Evolutionary conservation across 2,329 filamentous ascomycete genomes (phyloP).

Genomic region (Bipolaris zeicola): DNA sequence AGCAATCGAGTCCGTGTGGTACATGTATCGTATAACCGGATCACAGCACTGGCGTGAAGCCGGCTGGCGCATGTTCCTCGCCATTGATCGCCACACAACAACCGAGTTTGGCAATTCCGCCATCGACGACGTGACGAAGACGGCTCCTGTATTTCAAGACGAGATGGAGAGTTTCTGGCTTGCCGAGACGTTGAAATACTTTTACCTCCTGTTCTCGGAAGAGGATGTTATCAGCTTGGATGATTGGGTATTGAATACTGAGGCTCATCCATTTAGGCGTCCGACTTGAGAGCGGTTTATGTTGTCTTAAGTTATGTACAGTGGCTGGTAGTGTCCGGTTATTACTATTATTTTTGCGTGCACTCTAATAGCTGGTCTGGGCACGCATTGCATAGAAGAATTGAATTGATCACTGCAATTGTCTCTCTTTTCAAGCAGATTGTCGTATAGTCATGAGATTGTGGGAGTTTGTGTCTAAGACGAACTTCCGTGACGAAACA

Average conservation of each 20-base stretch:
- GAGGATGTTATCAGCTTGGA: constrained; percentile 65
- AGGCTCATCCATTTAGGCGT: constrained; percentile 52
- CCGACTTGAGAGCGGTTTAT: constrained; percentile 15
- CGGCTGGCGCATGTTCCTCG: constrained; percentile 76
- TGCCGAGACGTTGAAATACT: constrained; percentile 71
- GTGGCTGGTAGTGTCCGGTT: no score
- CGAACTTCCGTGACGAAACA: no score
- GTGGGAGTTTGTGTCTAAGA: no score
- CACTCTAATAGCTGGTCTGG: no score
- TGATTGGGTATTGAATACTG: constrained; percentile 66
- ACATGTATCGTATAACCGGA: constrained; percentile 76
- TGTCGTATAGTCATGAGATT: no score
- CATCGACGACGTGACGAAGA: constrained; percentile 67
- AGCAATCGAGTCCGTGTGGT: constrained; percentile 80
- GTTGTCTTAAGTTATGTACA: no score
- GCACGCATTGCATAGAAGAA: no score
- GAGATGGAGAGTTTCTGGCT: constrained; percentile 80
- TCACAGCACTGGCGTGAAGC: constrained; percentile 68
- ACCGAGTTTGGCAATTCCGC: constrained; percentile 68
- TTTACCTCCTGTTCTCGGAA: constrained; percentile 67
- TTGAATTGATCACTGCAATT: no score
- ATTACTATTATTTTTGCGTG: no score
- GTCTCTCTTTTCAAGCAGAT: no score
- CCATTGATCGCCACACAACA: constrained; percentile 65
- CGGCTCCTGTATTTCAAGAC: constrained; percentile 55